Conservation (phyloP, 169 alveolate species). For the Plasmodium vivax region DNA sequence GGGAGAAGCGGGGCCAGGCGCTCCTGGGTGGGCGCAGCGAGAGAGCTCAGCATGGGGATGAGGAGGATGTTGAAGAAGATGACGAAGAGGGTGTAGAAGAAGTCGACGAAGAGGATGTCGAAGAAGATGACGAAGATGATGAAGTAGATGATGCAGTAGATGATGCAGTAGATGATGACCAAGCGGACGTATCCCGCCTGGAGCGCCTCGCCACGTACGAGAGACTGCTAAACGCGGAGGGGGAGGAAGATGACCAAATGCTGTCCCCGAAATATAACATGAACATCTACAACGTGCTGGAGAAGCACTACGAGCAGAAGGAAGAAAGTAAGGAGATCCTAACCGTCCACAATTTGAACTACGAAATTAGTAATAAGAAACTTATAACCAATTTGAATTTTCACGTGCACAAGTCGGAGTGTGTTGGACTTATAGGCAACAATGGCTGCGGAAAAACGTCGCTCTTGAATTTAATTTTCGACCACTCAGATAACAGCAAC, state of each 20-base stretch:
- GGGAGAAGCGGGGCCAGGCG: background rate
- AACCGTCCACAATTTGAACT: constrained; percentile 49
- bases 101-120: background rate
- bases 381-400: constrained; percentile 80
- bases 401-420: constrained; percentile 77
- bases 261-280: constrained; percentile 67
- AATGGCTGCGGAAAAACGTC: constrained; percentile 86
- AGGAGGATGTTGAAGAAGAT: background rate
- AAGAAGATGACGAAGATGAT: background rate
- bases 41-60: background rate
- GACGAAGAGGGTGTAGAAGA: background rate
- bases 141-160: background rate
- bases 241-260: constrained; percentile 1
- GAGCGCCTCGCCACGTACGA: background rate
- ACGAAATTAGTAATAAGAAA: constrained; percentile 74
- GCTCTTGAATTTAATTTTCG: constrained; percentile 75
- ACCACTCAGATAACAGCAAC: constrained; percentile 19
- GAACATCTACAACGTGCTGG: constrained; percentile 56
- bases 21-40: background rate
- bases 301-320: constrained; percentile 42
- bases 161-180: background rate
- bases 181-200: background rate
- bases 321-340: constrained; percentile 38
- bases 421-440: constrained; percentile 84
- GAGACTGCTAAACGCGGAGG: constrained; percentile 28